A percentile compares a stretch with the other conserved stretches of the same genome.
phyloP scores from a whole-genome alignment of 345 rosid genomes.

The Cardamine chenopodiifolia region DNA sequence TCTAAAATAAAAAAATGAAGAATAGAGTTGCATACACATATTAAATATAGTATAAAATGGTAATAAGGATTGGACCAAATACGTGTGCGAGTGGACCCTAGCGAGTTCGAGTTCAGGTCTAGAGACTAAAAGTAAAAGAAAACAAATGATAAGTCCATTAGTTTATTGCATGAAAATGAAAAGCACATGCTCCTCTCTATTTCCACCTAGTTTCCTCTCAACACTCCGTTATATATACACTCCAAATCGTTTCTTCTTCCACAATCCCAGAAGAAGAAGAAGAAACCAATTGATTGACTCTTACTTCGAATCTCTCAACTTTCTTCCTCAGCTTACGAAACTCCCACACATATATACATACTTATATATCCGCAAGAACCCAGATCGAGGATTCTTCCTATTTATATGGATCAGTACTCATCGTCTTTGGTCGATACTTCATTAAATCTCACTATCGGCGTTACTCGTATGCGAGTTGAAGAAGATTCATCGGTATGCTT shows the following conservation, averaged over 20 bases:
- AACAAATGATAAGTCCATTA: conserved; percentile 27
- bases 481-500: conserved; percentile 49
- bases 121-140: conserved; percentile 20
- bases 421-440: conserved; percentile 57
- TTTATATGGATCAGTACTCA: conserved; percentile 53
- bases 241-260: conserved; percentile 29
- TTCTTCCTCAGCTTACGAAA: conserved; percentile 26
- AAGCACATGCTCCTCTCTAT: conserved; percentile 40
- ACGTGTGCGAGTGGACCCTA: conserved; percentile 41
- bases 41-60: neutral
- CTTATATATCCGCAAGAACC: conserved; percentile 25
- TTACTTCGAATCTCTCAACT: conserved; percentile 31
- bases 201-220: conserved; percentile 51
- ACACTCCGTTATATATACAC: conserved; percentile 31
- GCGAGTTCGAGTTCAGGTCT: neutral
- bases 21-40: neutral
- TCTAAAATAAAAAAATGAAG: neutral
- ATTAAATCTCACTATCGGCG: conserved; percentile 56
- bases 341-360: conserved; percentile 10
- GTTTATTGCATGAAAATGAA: conserved; percentile 41
- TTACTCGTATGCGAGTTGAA: conserved; percentile 44
- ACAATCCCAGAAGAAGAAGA: conserved; percentile 25
- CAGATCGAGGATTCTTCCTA: conserved; percentile 22
- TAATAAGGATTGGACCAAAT: conserved; percentile 26
- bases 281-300: conserved; percentile 29